Conservation (phyloP, 2,329 filamentous ascomycete species). For the Zymoseptoria ardabiliae region DNA sequence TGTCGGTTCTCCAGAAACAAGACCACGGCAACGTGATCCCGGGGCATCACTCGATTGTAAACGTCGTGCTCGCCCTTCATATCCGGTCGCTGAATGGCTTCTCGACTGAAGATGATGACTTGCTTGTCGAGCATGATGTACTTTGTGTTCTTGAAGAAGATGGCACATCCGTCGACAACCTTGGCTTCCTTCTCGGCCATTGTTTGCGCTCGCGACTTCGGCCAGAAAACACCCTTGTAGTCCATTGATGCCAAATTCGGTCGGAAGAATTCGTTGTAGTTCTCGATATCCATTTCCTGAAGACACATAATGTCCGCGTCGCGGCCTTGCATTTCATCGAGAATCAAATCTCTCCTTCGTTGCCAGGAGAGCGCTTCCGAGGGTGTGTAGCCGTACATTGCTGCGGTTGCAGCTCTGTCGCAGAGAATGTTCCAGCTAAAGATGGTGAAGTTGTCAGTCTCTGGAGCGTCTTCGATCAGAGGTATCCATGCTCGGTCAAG, state of each 20-base stretch:
- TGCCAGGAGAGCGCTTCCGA: slow-evolving; percentile 78
- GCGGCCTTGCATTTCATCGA: slow-evolving; percentile 71
- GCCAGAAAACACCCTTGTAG: slow-evolving; percentile 92
- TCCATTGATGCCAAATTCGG: slow-evolving; percentile 78
- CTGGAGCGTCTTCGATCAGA: slow-evolving; percentile 51
- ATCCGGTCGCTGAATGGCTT: slow-evolving; percentile 88
- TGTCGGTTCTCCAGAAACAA: slow-evolving; percentile 86
- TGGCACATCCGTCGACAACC: slow-evolving; percentile 90
- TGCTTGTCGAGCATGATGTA: slow-evolving; percentile 92
- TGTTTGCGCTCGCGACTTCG: slow-evolving; percentile 80
- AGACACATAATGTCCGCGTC: slow-evolving; percentile 86
- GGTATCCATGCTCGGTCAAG: slow-evolving; percentile 68
- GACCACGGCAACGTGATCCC: slow-evolving; percentile 91
- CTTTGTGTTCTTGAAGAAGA: slow-evolving; percentile 93
- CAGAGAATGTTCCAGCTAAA: slow-evolving; percentile 95
- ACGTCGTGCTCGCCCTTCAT: slow-evolving; percentile 98
- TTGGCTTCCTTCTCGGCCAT: slow-evolving; percentile 86
- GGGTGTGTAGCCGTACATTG: slow-evolving; percentile 85
- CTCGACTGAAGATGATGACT: slow-evolving; percentile 82
- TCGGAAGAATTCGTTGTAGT: slow-evolving; percentile 84
- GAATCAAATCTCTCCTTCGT: slow-evolving; percentile 71
- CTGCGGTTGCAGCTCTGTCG: slow-evolving; percentile 80
- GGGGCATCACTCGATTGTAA: slow-evolving; percentile 97
- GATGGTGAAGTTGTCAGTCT: slow-evolving; percentile 65
- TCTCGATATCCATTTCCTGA: slow-evolving; percentile 88